Evolutionary conservation across 192 early-diverging fungal genomes (phyloP).

Genomic region (Podila verticillata): DNA sequence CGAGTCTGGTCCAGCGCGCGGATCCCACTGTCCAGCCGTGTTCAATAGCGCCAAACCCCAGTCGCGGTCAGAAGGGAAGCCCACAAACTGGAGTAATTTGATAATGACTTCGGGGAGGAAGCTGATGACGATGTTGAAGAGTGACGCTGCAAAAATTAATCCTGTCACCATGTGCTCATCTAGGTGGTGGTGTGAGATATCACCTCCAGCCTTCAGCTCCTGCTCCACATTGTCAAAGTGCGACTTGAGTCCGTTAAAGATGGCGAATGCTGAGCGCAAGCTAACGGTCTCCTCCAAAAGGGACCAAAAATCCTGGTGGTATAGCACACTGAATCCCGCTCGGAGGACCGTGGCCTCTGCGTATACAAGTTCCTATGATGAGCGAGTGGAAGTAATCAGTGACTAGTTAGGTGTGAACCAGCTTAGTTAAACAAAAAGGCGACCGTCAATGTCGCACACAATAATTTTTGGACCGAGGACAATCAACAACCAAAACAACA

Average conservation of each 20-base stretch:
- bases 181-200: conserved; percentile 59
- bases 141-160: conserved; percentile 76
- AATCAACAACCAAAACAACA: conserved; percentile 3
- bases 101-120: conserved; percentile 77
- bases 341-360: conserved; percentile 81
- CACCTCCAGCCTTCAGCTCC: conserved; percentile 59
- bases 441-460: background rate
- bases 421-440: background rate
- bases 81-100: conserved; percentile 82
- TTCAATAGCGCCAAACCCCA: conserved; percentile 77
- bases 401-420: background rate
- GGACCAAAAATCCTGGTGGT: conserved; percentile 79
- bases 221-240: conserved; percentile 54
- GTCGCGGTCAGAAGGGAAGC: conserved; percentile 79
- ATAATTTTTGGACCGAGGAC: background rate
- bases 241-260: conserved; percentile 66
- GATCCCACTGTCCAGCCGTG: conserved; percentile 75
- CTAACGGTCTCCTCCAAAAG: conserved; percentile 81
- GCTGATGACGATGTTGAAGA: conserved; percentile 84
- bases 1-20: conserved; percentile 13
- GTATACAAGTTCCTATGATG: conserved; percentile 78
- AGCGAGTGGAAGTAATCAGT: conserved; percentile 38
- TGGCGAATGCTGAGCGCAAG: conserved; percentile 72
- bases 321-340: conserved; percentile 75
- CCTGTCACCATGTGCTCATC: conserved; percentile 87